Evolutionary conservation across 345 rosid genomes (phyloP), one percentile per base, ranked within the genome.

Genomic region (Corchorus capsularis): DNA sequence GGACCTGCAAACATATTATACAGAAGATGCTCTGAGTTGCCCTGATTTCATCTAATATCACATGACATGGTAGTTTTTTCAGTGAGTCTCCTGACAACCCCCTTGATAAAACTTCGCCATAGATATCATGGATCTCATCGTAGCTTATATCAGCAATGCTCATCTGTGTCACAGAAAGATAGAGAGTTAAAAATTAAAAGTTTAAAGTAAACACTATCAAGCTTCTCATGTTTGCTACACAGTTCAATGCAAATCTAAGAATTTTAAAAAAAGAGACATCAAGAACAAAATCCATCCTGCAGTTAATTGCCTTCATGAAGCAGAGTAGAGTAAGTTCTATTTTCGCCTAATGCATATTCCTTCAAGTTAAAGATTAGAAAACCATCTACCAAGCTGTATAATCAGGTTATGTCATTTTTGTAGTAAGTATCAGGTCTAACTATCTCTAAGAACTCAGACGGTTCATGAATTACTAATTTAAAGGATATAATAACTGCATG

Each of bases 1-100:
- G 50, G 37, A 93, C 94, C 96, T 88, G 94, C 75, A 93, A 84
- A 82, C 98, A 91, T 69, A 93, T 93, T 1, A 90, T 79, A 82
- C 98, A 93, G 71, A 84, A 88, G 74, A 77, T 74, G 56, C 81
- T 77, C 71, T 84, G 89, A 56, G 55, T 79, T 74, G 84, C 85
- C 79, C 75, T 74, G 70, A 73, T 81, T 68, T 91, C 94, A 66
- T 83, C 86, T 75, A 81, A 75, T 80, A 87, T 87, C 75, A 87
- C 79, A 67, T 87, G 84, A 80, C 88, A 88, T 53, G 98, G 94
- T 77, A 93, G 79, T 78, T 86, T 88, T 75, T 84, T 86, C 62
- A 91, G 80, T 16, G 88, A 81, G 45, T 87, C 88, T 72, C 88
- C 86, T 0, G 96, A 87, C 77, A 93, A 83, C 46, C 98, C 93